These are phyloP conservation scores for Hyaloscypha hepaticicola DNA, from an alignment of 495 filamentous ascomycete species.

Conservation along the genomic window DNA sequence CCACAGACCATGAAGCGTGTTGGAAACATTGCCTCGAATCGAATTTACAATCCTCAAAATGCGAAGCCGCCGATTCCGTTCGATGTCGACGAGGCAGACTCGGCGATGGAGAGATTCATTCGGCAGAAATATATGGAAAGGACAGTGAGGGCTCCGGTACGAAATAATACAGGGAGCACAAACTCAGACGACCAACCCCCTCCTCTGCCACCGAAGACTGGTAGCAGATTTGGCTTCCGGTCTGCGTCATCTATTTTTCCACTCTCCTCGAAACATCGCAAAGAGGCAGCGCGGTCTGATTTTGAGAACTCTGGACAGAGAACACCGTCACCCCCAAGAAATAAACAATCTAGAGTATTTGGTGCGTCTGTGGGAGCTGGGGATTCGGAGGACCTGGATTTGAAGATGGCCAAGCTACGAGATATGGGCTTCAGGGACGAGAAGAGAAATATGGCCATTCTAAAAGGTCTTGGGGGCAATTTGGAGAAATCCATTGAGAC, in stretches of 20 bases:
- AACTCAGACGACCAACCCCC: slow-evolving; percentile 64
- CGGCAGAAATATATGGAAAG: slow-evolving; percentile 76
- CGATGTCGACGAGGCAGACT: slow-evolving; percentile 87
- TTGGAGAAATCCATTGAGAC: slow-evolving; percentile 82
- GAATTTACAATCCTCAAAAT: slow-evolving; percentile 81
- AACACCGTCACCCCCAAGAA: slow-evolving; percentile 36
- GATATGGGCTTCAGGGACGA: slow-evolving; percentile 95
- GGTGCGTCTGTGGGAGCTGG: slow-evolving; percentile 22
- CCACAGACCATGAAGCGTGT: slow-evolving; percentile 84
- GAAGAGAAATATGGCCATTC: slow-evolving; percentile 70
- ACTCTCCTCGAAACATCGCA: slow-evolving; percentile 43
- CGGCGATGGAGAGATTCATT: slow-evolving; percentile 91
- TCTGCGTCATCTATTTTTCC: slow-evolving; percentile 70
- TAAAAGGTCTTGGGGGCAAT: slow-evolving; percentile 79
- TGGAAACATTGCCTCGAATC: slow-evolving; percentile 83
- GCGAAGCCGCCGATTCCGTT: slow-evolving; percentile 78
- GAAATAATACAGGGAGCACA: slow-evolving; percentile 44
- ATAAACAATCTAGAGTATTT: slow-evolving; percentile 32
- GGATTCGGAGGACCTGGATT: slow-evolving; percentile 49
- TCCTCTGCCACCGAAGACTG: slow-evolving; percentile 80
- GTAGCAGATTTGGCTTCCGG: slow-evolving; percentile 73
- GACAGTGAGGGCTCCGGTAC: slow-evolving; percentile 31
- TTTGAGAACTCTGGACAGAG: slow-evolving; percentile 26
- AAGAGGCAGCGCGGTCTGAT: slow-evolving; percentile 36
- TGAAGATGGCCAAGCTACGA: slow-evolving; percentile 72